A percentile compares a stretch with the other conserved stretches of the same genome.
phyloP scores from a whole-genome alignment of 768 basidiomycete species.

The Dioszegia hungarica region DNA sequence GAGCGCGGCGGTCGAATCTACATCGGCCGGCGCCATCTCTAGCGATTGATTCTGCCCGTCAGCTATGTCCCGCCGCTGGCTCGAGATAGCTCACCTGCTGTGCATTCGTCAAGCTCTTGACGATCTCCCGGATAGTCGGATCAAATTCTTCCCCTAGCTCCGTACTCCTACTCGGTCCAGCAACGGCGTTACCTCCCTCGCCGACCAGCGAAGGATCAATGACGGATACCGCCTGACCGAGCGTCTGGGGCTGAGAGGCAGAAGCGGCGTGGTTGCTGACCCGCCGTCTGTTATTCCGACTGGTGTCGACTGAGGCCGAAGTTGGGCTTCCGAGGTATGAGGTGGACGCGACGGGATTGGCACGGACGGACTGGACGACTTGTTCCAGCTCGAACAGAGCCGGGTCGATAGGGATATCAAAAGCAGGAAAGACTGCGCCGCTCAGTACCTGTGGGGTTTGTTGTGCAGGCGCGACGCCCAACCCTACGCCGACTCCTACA shows the following conservation, averaged over 20 bases:
- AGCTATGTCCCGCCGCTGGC: background rate
- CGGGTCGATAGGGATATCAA: slow-evolving; percentile 27
- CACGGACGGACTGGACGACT: slow-evolving; percentile 33
- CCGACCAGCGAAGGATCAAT: slow-evolving; percentile 5
- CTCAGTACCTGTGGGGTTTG: too few species aligned
- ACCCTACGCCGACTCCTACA: background rate
- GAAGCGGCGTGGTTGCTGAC: too few species aligned
- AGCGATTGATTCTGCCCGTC: background rate
- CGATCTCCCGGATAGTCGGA: slow-evolving; percentile 44
- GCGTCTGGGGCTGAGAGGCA: background rate
- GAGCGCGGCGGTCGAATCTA: background rate
- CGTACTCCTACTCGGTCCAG: too few species aligned
- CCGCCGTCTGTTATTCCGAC: too few species aligned
- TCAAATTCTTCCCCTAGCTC: slow-evolving; percentile 15
- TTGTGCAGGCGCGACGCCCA: too few species aligned
- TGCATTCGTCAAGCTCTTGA: slow-evolving; percentile 37
- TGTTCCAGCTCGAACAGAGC: slow-evolving; percentile 28
- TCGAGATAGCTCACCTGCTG: slow-evolving; percentile 28
- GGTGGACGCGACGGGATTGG: slow-evolving; percentile 14
- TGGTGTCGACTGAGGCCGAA: too few species aligned
- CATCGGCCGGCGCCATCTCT: background rate
- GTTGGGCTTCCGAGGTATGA: too few species aligned
- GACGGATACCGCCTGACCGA: background rate
- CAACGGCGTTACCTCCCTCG: slow-evolving; percentile 12
- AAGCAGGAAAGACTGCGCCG: too few species aligned